Evolutionary conservation across 169 alveolate species (phyloP).

Genomic region (Cardiosporidium cionae): DNA sequence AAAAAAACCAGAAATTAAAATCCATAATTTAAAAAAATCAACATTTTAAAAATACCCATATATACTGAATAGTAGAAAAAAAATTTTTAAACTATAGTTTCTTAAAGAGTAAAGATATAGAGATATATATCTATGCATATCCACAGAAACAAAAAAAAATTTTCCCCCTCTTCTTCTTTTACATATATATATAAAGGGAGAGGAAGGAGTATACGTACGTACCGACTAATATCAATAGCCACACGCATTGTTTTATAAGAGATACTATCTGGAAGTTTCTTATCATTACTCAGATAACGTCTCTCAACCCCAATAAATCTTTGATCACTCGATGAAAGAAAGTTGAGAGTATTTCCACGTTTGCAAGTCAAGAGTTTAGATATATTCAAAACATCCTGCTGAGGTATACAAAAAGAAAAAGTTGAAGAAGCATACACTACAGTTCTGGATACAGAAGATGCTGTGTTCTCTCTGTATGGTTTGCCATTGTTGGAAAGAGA

Average conservation of each 20-base stretch:
- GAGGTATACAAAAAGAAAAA: conserved; percentile 22
- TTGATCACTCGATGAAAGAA: conserved; percentile 39
- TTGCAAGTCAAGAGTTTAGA: conserved; percentile 31
- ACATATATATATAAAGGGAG: no score
- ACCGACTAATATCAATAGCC: background rate
- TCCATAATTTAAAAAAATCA: no score
- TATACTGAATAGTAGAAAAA: no score
- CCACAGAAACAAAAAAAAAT: no score
- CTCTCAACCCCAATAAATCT: conserved; percentile 37
- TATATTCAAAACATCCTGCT: conserved; percentile 19
- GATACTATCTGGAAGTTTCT: conserved; percentile 15
- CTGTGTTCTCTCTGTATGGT: background rate
- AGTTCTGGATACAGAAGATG: no score
- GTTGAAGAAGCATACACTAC: conserved; percentile 24
- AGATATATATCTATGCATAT: no score
- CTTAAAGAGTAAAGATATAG: no score
- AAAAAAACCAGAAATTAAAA: no score
- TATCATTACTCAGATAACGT: conserved; percentile 24
- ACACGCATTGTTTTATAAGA: background rate
- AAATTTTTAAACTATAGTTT: no score
- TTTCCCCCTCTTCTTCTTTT: no score
- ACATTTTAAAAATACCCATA: no score
- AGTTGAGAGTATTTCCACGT: conserved; percentile 37
- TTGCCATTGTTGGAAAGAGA: conserved; percentile 4
- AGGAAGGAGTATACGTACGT: background rate